Base-by-base conservation (phyloP, 495 filamentous ascomycete genomes). In the Daldinia loculata region DNA sequence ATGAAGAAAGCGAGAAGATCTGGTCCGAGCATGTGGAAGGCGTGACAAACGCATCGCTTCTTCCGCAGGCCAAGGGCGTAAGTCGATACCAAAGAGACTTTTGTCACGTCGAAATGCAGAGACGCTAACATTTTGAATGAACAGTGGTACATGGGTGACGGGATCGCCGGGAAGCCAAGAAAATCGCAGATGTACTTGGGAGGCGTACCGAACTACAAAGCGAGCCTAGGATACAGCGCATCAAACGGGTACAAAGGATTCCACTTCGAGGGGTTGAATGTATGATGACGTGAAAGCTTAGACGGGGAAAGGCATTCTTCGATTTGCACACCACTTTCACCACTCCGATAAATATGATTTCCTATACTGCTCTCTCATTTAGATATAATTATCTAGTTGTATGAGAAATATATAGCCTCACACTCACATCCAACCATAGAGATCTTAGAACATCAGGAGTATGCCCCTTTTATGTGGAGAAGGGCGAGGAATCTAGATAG, bases 131-230 rank as follows among this genome's bases (percentile, higher is more conserved):
- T 71, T 82, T 69, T 69, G 29, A 77, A 77, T 3, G 67, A 77
- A 30, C 77, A 79, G 38, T 82, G 79, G 79, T 84, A 84, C 64
- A 82, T 82, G 79, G 83, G 83, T 0, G 73, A 76, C 0, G 80
- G 78, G 48, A 81, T 86, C 41, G 82, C 84, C 26, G 83, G 83
- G 0, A 86, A 84, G 75, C 61, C 64, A 7, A 67, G 76, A 6
- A 77, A 80, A 69, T 74, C 79, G 15, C 71, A 84, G 30, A 78
- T 79, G 57, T 85, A 81, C 63, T 51, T 79, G 12, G 80, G 79
- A 50, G 83, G 83, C 29, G 70, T 85, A 43, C 71, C 71, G 22
- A 64, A 61, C 41, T 80, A 80, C 48, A 32, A 60, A 14, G 41
- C 19, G 34, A 64, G 62, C 3, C 70, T 73, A 43, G 61, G 34